Percentiles rank a stretch among this genome's conserved stretches.
Conservation (phyloP, 1,284 basidiomycete genomes). For the Wallemia ichthyophaga region DNA sequence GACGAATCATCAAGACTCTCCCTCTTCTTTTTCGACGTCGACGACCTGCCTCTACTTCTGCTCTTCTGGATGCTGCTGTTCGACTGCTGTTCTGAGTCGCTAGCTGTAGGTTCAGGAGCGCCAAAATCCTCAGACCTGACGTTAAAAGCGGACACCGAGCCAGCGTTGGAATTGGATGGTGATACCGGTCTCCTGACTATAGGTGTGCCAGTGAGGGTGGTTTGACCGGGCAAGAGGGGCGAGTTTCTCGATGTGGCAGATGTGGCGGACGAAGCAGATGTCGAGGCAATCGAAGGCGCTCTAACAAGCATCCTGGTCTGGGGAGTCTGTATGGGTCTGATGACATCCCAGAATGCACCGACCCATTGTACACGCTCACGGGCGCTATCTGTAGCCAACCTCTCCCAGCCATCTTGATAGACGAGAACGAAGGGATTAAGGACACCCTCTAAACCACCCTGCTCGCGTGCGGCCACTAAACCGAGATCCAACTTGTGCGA, state of each 20-base stretch:
- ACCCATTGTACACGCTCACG: conserved; percentile 61
- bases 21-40: neutral
- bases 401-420: conserved; percentile 57
- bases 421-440: conserved; percentile 62
- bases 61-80: too few relatives aligned
- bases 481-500: conserved; percentile 45
- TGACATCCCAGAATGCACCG: conserved; percentile 33
- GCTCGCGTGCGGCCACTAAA: conserved; percentile 37
- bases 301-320: neutral
- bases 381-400: conserved; percentile 50
- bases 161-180: neutral
- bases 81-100: neutral
- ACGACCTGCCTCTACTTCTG: neutral
- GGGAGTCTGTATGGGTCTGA: neutral
- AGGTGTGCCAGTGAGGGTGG: neutral
- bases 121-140: neutral
- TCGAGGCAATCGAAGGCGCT: neutral
- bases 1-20: neutral
- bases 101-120: neutral
- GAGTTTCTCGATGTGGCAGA: neutral
- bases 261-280: neutral
- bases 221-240: neutral
- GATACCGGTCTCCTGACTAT: neutral
- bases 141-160: neutral
- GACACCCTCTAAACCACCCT: conserved; percentile 29